phyloP scores from a whole-genome alignment of 495 filamentous ascomycete genomes.

The Penicillium cosmopolitanum region DNA sequence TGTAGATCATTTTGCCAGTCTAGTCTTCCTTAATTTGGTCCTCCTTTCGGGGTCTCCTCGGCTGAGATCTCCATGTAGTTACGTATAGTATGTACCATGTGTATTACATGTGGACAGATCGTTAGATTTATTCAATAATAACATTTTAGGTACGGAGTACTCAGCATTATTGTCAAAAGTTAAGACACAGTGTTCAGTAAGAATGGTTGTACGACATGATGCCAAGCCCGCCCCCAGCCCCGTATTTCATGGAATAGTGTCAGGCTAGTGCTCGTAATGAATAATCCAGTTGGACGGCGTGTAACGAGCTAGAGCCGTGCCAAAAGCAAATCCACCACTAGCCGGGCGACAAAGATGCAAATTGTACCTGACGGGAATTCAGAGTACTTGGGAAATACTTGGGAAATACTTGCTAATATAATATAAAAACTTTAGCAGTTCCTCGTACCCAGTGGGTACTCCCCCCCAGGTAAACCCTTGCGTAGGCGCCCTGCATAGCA shows the following conservation, averaged over 20 bases:
- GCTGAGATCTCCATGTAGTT: too few relatives aligned
- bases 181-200: background rate
- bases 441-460: slow-evolving; percentile 10
- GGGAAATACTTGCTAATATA: too few relatives aligned
- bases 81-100: too few relatives aligned
- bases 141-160: too few relatives aligned
- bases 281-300: background rate
- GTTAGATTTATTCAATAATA: too few relatives aligned
- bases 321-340: slow-evolving; percentile 4
- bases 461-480: slow-evolving; percentile 6
- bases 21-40: too few relatives aligned
- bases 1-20: background rate
- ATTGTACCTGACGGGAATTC: background rate
- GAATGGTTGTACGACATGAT: background rate
- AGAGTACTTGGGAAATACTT: too few relatives aligned
- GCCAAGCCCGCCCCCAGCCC: background rate
- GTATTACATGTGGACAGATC: too few relatives aligned
- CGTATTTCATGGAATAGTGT: background rate
- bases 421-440: too few relatives aligned
- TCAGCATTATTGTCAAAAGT: too few relatives aligned
- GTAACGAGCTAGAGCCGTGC: background rate
- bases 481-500: slow-evolving; percentile 24
- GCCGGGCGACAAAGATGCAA: background rate
- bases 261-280: background rate
- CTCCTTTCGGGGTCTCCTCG: too few relatives aligned